Evolutionary conservation across 2,329 filamentous ascomycete genomes (phyloP).

Genomic region (Celoporthe dispersa): DNA sequence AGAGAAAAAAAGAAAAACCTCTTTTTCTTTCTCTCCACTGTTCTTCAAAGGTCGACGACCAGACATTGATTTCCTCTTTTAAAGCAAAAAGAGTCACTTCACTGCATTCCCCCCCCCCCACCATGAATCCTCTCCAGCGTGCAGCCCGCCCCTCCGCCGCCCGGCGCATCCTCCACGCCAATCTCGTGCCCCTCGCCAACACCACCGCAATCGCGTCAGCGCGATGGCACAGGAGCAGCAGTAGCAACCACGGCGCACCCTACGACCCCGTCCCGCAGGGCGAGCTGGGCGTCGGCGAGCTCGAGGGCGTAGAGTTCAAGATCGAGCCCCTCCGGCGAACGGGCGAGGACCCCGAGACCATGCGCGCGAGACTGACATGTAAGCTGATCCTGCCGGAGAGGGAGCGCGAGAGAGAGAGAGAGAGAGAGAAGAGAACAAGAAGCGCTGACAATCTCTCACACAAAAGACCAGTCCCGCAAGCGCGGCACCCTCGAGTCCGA

Average conservation of each 20-base stretch:
- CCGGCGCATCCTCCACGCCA: constrained; percentile 31
- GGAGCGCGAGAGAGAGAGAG: neutral
- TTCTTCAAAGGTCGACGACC: neutral
- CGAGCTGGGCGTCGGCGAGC: constrained; percentile 82
- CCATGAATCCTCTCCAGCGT: constrained; percentile 25
- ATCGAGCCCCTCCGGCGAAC: constrained; percentile 86
- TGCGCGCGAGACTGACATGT: constrained; percentile 81
- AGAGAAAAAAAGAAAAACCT: too few relatives aligned
- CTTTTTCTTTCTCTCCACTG: neutral
- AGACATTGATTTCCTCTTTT: too few relatives aligned
- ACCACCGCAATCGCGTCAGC: constrained; percentile 14
- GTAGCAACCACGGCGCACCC: constrained; percentile 29
- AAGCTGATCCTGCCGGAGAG: constrained; percentile 42
- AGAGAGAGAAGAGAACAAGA: neutral
- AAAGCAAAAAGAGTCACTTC: too few relatives aligned
- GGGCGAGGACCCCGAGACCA: constrained; percentile 84
- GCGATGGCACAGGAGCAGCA: constrained; percentile 23
- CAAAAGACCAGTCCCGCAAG: constrained; percentile 90
- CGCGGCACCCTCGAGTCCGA: constrained; percentile 95
- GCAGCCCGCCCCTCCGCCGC: constrained; percentile 26
- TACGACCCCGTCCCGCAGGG: constrained; percentile 36
- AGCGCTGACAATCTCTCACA: neutral
- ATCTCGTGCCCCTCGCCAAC: constrained; percentile 20
- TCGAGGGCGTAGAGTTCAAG: constrained; percentile 83
- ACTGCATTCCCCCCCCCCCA: neutral